phyloP scores from a whole-genome alignment of 768 basidiomycete species.

The Suillus subluteus region DNA sequence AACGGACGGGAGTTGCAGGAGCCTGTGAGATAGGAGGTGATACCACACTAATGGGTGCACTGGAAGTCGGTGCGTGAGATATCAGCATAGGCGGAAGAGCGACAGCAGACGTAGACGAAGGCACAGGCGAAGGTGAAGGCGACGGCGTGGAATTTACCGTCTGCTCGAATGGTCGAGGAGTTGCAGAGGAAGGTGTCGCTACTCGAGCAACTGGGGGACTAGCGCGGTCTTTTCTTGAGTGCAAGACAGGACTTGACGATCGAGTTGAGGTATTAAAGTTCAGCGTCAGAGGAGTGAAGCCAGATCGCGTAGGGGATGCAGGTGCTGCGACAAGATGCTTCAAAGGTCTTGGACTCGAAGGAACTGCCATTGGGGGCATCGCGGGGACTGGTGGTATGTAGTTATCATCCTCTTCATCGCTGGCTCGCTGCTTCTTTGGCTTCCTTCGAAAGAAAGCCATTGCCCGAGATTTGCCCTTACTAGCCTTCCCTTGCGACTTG shows the following conservation, averaged over 20 bases:
- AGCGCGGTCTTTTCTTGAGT: conserved; percentile 21
- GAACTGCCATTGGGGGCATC: conserved; percentile 27
- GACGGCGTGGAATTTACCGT: conserved; percentile 11
- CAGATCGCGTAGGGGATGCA: conserved; percentile 32
- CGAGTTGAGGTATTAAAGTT: conserved; percentile 24
- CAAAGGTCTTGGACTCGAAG: conserved; percentile 34
- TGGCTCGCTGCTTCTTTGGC: conserved; percentile 28
- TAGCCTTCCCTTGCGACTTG: conserved; percentile 34
- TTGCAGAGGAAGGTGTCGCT: conserved; percentile 7
- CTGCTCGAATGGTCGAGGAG: conserved; percentile 17
- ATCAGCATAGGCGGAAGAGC: conserved; percentile 11
- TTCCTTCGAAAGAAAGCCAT: conserved; percentile 38
- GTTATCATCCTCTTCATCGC: conserved; percentile 36
- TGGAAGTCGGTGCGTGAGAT: conserved; percentile 21
- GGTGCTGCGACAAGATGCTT: conserved; percentile 25
- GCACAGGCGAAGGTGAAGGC: conserved; percentile 17
- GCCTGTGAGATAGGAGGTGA: conserved; percentile 10
- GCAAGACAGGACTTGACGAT: conserved; percentile 21
- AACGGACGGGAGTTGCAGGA: conserved; percentile 13
- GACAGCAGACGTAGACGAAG: conserved; percentile 12
- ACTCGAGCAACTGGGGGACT: conserved; percentile 30
- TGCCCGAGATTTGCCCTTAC: conserved; percentile 34
- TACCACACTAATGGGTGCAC: conserved; percentile 23
- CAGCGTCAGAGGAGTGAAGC: conserved; percentile 31
- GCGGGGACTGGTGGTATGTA: conserved; percentile 36